Evolutionary conservation across 805 yeast genomes (phyloP), one percentile per base, ranked within the genome.

Genomic region (Nakazawaea wyomingensis): DNA sequence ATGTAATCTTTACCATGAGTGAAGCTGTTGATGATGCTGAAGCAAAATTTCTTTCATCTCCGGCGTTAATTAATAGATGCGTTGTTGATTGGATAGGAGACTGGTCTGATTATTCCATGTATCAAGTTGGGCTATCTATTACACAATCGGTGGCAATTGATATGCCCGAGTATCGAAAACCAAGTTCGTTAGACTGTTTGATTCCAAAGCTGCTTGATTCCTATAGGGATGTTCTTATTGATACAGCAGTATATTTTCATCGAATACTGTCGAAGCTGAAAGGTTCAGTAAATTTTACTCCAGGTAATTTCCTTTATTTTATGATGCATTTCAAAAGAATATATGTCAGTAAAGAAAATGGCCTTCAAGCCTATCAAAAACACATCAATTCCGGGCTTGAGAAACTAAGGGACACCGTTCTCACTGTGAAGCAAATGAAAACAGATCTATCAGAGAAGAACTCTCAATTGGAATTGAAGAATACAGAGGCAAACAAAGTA

Each of bases 61-160:
- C 96, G 0, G 97, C 97, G 0, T 64, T 90, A 27, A 82, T 87
- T 61, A 90, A 90, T 54, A 68, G 98, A 54, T 90, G 97, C 66
- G 95, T 87, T 2, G 61, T 91, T 30, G 78, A 82, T 54, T 86
- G 91, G 89, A 79, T 88, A 82, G 96, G 96, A 4, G 78, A 78
- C 42, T 90, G 97, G 96, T 68, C 82, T 0, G 46, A 50, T 3
- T 46, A 54, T 0, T 64, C 88, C 0, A 57, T 82, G 38, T 41
- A 48, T 5, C 76, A 77, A 39, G 76, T 88, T 27, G 76, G 82
- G 0, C 5, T 14, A 4, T 16, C 41, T 3, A 16, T 70, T 34
- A 55, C 80, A 1, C 61, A 60, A 30, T 43, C 54, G 31, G 53
- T 80, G 9, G 85, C 91, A 1, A 56, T 84, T 13, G 83, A 80